Evolutionary conservation across 2,329 filamentous ascomycete genomes (phyloP).

Genomic region (Zymoseptoria brevis): DNA sequence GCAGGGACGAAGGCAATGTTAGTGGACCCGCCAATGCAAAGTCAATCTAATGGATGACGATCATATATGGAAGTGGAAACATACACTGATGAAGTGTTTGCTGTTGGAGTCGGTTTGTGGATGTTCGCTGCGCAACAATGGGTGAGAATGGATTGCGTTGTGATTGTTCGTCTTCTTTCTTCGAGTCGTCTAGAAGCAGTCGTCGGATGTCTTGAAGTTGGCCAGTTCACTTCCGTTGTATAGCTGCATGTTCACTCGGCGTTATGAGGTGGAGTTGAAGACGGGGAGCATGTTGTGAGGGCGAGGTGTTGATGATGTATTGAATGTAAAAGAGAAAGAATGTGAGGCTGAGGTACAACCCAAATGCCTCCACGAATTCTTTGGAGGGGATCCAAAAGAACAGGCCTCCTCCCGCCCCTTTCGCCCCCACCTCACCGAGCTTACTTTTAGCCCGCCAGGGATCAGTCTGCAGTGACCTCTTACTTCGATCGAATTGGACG

Average conservation of each 20-base stretch:
- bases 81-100: not conserved
- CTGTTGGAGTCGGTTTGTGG: not conserved
- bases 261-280: not conserved
- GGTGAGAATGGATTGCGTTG: not conserved
- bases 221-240: constrained; percentile 29
- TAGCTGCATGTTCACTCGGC: constrained; percentile 20
- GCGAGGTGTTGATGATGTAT: not conserved
- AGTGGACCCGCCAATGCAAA: not conserved
- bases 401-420: not conserved
- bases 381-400: not conserved
- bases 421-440: not conserved
- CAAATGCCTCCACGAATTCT: not conserved
- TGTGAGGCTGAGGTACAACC: not conserved
- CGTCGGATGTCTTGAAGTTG: constrained; percentile 25
- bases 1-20: not conserved
- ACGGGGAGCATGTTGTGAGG: not conserved
- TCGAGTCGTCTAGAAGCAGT: constrained; percentile 8
- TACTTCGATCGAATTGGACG: too few relatives aligned
- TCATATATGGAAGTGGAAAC: not conserved
- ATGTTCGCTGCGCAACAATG: not conserved
- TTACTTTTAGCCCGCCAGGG: not conserved
- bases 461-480: not conserved
- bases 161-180: constrained; percentile 8
- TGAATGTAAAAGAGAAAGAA: not conserved
- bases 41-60: not conserved